phyloP scores from a whole-genome alignment of 1,284 basidiomycete species.

The Tilletia horrida region DNA sequence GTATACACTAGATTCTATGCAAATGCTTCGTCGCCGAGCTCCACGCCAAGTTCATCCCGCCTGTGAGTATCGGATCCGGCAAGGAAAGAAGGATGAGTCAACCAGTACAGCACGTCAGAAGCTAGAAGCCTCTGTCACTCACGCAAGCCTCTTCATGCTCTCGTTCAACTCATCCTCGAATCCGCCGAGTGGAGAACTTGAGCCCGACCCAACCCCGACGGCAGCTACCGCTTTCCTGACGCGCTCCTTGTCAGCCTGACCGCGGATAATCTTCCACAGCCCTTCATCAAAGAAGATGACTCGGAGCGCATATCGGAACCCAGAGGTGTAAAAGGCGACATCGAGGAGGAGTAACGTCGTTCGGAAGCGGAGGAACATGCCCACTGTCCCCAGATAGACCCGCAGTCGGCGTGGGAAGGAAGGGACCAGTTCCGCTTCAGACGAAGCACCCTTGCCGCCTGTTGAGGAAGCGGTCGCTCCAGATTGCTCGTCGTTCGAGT shows the following conservation, averaged over 20 bases:
- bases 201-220: not conserved
- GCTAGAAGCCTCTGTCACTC: not conserved
- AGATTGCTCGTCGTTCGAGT: not conserved
- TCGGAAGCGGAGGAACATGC: conserved; percentile 36
- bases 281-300: conserved; percentile 28
- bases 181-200: conserved; percentile 21
- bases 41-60: conserved; percentile 44
- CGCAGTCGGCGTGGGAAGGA: conserved; percentile 12
- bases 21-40: conserved; percentile 43
- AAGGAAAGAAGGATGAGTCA: not conserved
- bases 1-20: conserved; percentile 11
- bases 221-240: conserved; percentile 19
- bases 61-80: not conserved
- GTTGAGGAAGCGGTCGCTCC: not conserved
- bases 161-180: conserved; percentile 49
- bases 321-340: conserved; percentile 33
- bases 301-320: conserved; percentile 30
- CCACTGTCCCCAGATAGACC: conserved; percentile 1
- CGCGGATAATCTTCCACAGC: conserved; percentile 19
- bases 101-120: not conserved
- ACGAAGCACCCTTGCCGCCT: not conserved
- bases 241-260: conserved; percentile 25
- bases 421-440: not conserved
- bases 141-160: conserved; percentile 42
- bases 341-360: conserved; percentile 39